phyloP scores from a whole-genome alignment of 2,329 filamentous ascomycete species.

The Blumeriella jaapii region DNA sequence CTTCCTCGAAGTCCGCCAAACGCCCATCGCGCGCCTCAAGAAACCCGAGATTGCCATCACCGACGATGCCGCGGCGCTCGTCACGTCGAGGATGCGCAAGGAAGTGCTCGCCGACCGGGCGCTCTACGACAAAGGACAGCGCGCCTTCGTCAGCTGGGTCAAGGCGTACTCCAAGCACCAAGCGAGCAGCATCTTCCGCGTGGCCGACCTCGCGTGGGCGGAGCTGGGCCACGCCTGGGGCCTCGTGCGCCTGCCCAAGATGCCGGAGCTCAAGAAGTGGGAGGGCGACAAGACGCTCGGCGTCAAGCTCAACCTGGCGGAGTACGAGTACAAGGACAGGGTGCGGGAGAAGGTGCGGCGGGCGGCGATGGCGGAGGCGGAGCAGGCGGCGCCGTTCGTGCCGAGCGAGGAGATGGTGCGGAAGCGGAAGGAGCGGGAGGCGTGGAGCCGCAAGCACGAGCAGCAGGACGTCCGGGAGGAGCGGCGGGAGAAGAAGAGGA shows the following conservation, averaged over 20 bases:
- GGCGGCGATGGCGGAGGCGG: conserved; percentile 40
- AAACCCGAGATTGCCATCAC: conserved; percentile 45
- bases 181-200: conserved; percentile 80
- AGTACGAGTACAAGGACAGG: conserved; percentile 62
- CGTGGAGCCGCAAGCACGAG: conserved; percentile 64
- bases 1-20: conserved; percentile 79
- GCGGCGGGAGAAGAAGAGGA: conserved; percentile 52
- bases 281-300: conserved; percentile 54
- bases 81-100: conserved; percentile 49
- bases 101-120: conserved; percentile 40
- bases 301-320: conserved; percentile 53
- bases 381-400: conserved; percentile 30
- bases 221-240: conserved; percentile 77
- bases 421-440: conserved; percentile 51
- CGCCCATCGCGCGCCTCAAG: conserved; percentile 57
- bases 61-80: conserved; percentile 45
- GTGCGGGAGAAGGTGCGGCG: conserved; percentile 53
- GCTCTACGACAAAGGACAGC: conserved; percentile 73
- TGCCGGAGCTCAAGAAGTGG: conserved; percentile 78
- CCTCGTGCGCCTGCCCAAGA: conserved; percentile 74
- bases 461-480: conserved; percentile 49
- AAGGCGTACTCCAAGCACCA: conserved; percentile 86
- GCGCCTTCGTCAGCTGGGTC: conserved; percentile 88
- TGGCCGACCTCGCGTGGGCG: conserved; percentile 72
- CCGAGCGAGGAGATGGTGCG: conserved; percentile 34